phyloP scores from a whole-genome alignment of 306 rosid genomes.

The Potentilla sterilis region DNA sequence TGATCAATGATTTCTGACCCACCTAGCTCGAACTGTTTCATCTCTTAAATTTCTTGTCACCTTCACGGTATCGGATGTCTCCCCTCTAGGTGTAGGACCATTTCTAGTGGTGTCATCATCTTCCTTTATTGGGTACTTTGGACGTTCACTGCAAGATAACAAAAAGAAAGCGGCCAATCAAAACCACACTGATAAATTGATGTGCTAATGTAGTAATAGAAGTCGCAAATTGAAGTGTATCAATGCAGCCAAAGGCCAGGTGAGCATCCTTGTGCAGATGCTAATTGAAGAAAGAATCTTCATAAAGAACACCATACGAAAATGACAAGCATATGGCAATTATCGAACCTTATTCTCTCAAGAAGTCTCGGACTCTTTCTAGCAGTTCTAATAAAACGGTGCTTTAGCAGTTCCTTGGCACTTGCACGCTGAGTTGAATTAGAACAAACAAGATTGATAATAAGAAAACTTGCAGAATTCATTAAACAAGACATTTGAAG shows the following conservation, averaged over 20 bases:
- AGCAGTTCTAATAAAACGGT: conserved; percentile 84
- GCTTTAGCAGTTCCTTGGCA: conserved; percentile 95
- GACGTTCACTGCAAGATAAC: conserved; percentile 77
- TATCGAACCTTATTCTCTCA: conserved; percentile 87
- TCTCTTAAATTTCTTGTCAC: conserved; percentile 60
- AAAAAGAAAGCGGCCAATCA: conserved; percentile 25
- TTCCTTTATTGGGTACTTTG: conserved; percentile 71
- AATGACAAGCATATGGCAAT: not conserved
- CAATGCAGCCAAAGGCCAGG: conserved; percentile 13
- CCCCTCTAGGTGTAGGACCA: conserved; percentile 53
- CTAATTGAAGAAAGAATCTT: conserved; percentile 9
- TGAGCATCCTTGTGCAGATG: conserved; percentile 9
- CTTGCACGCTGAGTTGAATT: conserved; percentile 75
- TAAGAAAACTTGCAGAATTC: conserved; percentile 1
- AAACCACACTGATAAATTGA: conserved; percentile 19
- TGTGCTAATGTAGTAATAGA: conserved; percentile 11
- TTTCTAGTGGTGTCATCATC: conserved; percentile 55
- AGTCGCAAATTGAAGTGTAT: conserved; percentile 15
- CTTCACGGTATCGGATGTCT: conserved; percentile 68
- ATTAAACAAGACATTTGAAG: not conserved
- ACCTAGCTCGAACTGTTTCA: conserved; percentile 70
- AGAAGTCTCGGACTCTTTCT: conserved; percentile 82
- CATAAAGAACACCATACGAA: not conserved
- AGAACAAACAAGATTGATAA: conserved; percentile 7
- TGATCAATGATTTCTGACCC: conserved; percentile 33